Base-by-base conservation (phyloP, 2,329 filamentous ascomycete genomes). In the Colletotrichum costaricense region DNA sequence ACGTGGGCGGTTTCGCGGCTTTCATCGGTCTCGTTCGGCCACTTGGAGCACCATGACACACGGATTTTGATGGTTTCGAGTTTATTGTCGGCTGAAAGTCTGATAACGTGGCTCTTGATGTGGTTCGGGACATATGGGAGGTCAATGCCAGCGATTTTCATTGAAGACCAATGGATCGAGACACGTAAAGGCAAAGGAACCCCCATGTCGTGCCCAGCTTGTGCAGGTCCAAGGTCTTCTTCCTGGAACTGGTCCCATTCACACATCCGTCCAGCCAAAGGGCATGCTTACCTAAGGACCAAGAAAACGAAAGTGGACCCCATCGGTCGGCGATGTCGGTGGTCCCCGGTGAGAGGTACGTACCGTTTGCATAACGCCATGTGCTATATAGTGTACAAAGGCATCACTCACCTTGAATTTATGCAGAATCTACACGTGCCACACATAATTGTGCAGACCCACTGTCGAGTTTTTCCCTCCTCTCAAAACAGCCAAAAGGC, bases 401-500 rank as follows among this genome's bases (percentile, higher is more conserved):
- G 22, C 26, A 28, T 26, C 26, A 58, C 26, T 55, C 16, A 30
- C 26, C 62, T 24, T 2, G 2, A 3, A 7, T 22, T 35, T 57
- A 52, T 58, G 42, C 68, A 65, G 22, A 4, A 4, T 22, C 14
- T 35, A 46, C 35, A 49, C 38, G 38, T 42, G 38, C 38, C 16
- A 42, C 16, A 42, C 38, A 2, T 26, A 49, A n/a, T n/a, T 60
- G 49, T 67, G 55, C n/a, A 60, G 28, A 6, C 24, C 28, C 56
- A 52, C 60, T 62, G 56, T 42, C 46, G 35, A 49, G 60, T 38
- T 73, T 73, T 66, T 73, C 67, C 30, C 57, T 56, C 69, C 33
- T 38, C 33, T 49, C n/a, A 63, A 60, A 60, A 38, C 22, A 35
- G 33, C 60, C 22, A 63, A 35, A 52, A 22, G 28, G n/a, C 26